Evolutionary conservation across 129 eudicot genomes (phyloP), one percentile per base, ranked within the genome.

Genomic region (Lactuca saligna): DNA sequence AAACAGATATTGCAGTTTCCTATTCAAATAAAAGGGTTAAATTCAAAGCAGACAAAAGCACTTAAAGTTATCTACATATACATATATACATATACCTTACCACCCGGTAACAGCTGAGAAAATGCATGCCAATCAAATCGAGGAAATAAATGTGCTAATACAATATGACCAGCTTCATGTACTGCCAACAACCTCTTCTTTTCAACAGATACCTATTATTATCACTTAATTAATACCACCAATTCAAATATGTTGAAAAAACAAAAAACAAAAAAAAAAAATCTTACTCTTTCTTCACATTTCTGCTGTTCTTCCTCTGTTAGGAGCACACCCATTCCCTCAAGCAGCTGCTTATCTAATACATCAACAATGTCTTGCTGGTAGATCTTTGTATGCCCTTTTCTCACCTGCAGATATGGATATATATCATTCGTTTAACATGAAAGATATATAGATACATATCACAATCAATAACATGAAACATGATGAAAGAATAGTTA

Each of bases 1-100:
- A 93, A 59, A 93, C 96, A 66, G 98, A 89, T 38, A 93, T 62
- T 25, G 98, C 96, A 55, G 97, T 93, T 84, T 93, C 98, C 98
- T 93, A 87, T 74, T 72, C 70, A 71, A 71, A 64, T 20, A 57
- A 48, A 25, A 44, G 49, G 68, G 39, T 32, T 70, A 50, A 17
- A 65, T 50, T 48, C 8, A 61, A 61, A 54, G 17, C 17, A 42
- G 13, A 32, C 20, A 50, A 2, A 16, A 37, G 3, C 15, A 17
- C 29, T 25, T 39, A 39, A 38, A 39, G 6, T 11, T 3, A 46
- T 6, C 13, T 57, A 38, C 57, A 25, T 33, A 57, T 79, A 89
- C 98, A n/a, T n/a, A n/a, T 41, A 6, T 56, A 15, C 62, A 38
- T 33, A 57, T 79, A 89, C 98, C 95, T 93, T 93, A 65, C 96